Base-by-base conservation (phyloP, 495 filamentous ascomycete genomes). In the Aspergillus asperescens region DNA sequence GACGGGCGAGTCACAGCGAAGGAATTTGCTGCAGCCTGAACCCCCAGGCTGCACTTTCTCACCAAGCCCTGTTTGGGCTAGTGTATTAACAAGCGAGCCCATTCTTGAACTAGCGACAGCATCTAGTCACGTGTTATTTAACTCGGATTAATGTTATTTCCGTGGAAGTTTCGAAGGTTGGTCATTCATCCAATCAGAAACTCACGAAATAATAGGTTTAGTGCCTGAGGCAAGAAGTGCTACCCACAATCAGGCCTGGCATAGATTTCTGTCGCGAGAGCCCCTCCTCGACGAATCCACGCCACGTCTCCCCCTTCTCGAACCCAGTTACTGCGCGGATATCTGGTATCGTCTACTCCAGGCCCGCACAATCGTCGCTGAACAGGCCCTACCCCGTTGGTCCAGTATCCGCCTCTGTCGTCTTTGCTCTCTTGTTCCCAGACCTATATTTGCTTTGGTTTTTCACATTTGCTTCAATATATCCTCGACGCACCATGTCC, bases 401-500 rank as follows among this genome's bases (percentile, higher is more conserved):
- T 61, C 35, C 29, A 57, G 29, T 31, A 23, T 40, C 1, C 40
- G 31, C 15, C 29, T 23, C 3, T 50, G 18, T 44, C 27, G 19
- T 28, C 27, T 32, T 20, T 45, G 42, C 41, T 35, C 35, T 56
- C 25, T 45, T 46, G 12, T 22, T n/a, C 1, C 18, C 7, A 18
- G 4, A 23, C 46, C 19, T 45, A 46, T 53, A 47, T 16, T 15
- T 45, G 25, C 24, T 35, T 22, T 44, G 29, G 54, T 46, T 40
- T 34, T 25, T 39, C 29, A 50, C 50, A 42, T 32, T n/a, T n/a
- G n/a, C 57, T 62, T 66, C 16, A 47, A 48, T 55, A 52, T 50
- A 61, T 47, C 59, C 47, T 38, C 51, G 48, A 60, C 46, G 48
- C 68, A 77, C 51, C 63, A 94, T 93, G 89, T 77, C 86, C 55